These are phyloP conservation scores for Boletus edulis DNA, from an alignment of 768 basidiomycete genomes.

Conservation along the genomic window DNA sequence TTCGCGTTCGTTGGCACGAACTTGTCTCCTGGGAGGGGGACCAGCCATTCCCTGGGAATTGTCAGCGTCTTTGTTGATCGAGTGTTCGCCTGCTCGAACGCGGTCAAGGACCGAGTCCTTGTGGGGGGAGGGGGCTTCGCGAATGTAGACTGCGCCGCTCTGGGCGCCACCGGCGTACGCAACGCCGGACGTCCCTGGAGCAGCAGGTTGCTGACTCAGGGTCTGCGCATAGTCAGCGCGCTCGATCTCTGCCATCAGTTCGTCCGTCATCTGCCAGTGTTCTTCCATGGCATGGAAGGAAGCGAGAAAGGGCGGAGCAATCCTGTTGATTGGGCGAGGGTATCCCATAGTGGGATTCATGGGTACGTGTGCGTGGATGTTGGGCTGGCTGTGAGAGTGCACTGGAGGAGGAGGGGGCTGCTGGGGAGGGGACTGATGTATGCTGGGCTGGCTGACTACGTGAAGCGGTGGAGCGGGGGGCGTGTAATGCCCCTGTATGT, in stretches of 20 bases:
- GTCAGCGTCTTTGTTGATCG: conserved; percentile 56
- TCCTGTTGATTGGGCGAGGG: conserved; percentile 63
- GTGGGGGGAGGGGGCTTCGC: conserved; percentile 42
- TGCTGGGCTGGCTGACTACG: conserved; percentile 28
- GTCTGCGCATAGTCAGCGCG: conserved; percentile 63
- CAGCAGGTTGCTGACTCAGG: conserved; percentile 42
- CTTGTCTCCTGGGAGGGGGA: conserved; percentile 15
- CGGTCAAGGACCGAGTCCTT: conserved; percentile 54
- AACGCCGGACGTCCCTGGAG: conserved; percentile 39
- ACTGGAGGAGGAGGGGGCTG: conserved; percentile 32
- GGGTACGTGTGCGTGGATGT: conserved; percentile 18
- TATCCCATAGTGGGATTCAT: conserved; percentile 44
- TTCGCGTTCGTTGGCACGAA: conserved; percentile 32
- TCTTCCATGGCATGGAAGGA: conserved; percentile 56
- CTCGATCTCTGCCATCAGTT: conserved; percentile 70
- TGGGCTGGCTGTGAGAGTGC: conserved; percentile 30
- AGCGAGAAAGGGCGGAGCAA: conserved; percentile 51
- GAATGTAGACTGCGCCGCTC: conserved; percentile 35
- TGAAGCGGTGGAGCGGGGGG: conserved; percentile 40
- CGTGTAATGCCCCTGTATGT: conserved; percentile 40
- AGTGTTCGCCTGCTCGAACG: conserved; percentile 48
- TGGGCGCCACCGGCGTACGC: conserved; percentile 48
- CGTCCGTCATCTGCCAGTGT: conserved; percentile 65
- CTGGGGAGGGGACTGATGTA: conserved; percentile 35
- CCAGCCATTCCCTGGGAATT: conserved; percentile 27